phyloP scores from a whole-genome alignment of 371 early-diverging fungal genomes.

The Mortierella sp. region DNA sequence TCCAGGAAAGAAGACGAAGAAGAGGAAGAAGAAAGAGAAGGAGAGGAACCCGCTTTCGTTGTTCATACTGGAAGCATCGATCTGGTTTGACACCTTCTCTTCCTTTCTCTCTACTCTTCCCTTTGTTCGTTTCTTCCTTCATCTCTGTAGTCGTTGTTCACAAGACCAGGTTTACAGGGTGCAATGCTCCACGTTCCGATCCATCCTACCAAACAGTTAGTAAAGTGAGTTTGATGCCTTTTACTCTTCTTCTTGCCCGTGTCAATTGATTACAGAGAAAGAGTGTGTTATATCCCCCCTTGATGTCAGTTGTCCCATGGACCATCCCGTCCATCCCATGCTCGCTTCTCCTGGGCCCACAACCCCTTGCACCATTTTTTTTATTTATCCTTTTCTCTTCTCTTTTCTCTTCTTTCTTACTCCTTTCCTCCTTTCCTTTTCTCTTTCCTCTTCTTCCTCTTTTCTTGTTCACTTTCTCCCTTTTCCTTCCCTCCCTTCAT shows the following conservation, averaged over 20 bases:
- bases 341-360: neutral
- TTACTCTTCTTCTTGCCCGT: too few relatives aligned
- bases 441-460: neutral
- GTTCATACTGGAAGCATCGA: neutral
- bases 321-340: neutral
- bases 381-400: neutral
- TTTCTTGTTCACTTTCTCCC: neutral
- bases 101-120: neutral
- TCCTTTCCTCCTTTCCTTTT: slow-evolving; percentile 1
- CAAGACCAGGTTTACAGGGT: neutral
- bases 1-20: neutral
- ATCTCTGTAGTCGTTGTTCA: neutral
- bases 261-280: neutral
- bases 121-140: neutral
- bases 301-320: neutral
- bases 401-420: neutral
- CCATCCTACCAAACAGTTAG: neutral
- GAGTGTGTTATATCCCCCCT: neutral
- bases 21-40: neutral
- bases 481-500: neutral
- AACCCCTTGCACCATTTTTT: neutral
- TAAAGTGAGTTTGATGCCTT: too few relatives aligned
- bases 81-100: neutral
- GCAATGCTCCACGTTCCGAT: neutral
- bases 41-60: neutral